Evolutionary conservation across 257 asterid species (phyloP).

Genomic region (Leonotis leonurus): DNA sequence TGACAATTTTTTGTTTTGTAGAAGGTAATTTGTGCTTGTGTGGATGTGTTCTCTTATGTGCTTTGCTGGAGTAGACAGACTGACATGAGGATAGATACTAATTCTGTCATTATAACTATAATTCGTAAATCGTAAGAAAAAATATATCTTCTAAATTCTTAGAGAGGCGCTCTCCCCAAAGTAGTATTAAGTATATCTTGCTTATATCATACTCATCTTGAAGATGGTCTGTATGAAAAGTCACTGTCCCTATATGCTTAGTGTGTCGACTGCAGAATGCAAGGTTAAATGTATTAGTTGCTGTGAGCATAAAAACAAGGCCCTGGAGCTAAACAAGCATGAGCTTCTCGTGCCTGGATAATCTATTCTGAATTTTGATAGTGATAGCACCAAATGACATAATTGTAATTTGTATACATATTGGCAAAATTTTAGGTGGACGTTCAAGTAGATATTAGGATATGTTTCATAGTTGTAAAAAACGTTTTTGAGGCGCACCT

Average conservation of each 20-base stretch:
- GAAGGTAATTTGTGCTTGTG: conserved; percentile 4
- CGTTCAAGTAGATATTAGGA: not conserved
- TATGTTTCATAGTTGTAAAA: too few species aligned
- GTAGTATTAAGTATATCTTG: not conserved
- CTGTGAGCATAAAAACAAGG: not conserved
- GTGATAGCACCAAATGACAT: not conserved
- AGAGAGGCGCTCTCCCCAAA: not conserved
- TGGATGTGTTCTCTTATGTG: not conserved
- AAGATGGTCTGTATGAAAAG: conserved; percentile 4
- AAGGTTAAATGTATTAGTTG: not conserved
- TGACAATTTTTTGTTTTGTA: not conserved
- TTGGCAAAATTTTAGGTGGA: not conserved
- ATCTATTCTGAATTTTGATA: not conserved
- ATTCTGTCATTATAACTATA: not conserved
- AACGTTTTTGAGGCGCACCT: too few species aligned
- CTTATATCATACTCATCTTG: not conserved
- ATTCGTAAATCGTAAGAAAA: not conserved
- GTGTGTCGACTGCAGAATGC: not conserved
- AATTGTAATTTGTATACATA: too few species aligned
- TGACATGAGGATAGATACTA: not conserved
- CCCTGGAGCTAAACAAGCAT: not conserved
- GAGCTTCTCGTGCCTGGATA: not conserved
- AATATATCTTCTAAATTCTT: not conserved
- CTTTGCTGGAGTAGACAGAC: not conserved
- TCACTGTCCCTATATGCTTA: not conserved